Percentiles rank a stretch among this genome's conserved stretches.
Evolutionary conservation across 2,329 filamentous ascomycete species (phyloP).

Genomic region (Fusarium sp.): DNA sequence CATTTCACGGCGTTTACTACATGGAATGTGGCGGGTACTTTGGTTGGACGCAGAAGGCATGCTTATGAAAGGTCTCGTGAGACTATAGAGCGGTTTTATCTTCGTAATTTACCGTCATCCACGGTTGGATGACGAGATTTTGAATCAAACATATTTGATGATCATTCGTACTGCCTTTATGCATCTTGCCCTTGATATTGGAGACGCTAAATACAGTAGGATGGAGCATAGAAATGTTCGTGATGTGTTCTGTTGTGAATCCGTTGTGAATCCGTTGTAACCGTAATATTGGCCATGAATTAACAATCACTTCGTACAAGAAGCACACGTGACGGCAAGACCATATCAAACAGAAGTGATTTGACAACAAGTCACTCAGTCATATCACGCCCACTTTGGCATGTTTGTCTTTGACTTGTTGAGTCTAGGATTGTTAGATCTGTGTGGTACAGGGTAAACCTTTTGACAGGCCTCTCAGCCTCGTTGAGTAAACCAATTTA

Average conservation of each 20-base stretch:
- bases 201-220: no score
- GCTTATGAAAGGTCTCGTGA: slow-evolving; percentile 29
- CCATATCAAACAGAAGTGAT: no score
- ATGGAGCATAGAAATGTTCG: neutral
- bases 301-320: accelerated
- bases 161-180: neutral
- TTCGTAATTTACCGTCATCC: slow-evolving; percentile 31
- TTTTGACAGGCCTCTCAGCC: neutral
- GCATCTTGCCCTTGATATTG: neutral
- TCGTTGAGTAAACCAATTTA: neutral
- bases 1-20: slow-evolving; percentile 42
- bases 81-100: slow-evolving; percentile 35
- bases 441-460: neutral
- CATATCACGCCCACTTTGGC: neutral
- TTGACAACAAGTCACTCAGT: neutral
- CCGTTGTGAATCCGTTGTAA: neutral
- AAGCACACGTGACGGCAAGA: accelerated
- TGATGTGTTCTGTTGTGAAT: neutral
- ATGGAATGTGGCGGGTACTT: slow-evolving; percentile 33
- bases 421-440: neutral
- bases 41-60: slow-evolving; percentile 29
- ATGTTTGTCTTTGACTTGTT: neutral
- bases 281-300: accelerated
- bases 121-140: slow-evolving; percentile 30
- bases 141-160: slow-evolving; percentile 30